Conservation (phyloP, 169 alveolate species). For the Babesia bigemina region DNA sequence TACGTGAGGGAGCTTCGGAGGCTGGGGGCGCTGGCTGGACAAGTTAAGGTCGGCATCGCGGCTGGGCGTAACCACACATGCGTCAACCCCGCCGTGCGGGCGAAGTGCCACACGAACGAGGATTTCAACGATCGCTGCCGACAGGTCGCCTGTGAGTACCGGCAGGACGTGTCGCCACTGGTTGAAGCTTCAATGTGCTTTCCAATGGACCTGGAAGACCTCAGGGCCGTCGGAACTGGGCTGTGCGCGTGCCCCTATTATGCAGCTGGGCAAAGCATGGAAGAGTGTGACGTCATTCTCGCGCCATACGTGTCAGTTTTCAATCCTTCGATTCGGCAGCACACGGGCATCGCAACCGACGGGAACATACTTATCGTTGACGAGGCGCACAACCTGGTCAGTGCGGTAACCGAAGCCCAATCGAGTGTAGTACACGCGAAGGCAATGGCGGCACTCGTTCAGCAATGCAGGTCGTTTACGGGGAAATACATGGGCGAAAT, state of each 20-base stretch:
- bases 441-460: slow-evolving; percentile 30
- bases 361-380: slow-evolving; percentile 88
- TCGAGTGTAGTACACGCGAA: slow-evolving; percentile 24
- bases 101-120: slow-evolving; percentile 71
- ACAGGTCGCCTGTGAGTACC: slow-evolving; percentile 72
- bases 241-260: slow-evolving; percentile 89
- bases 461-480: slow-evolving; percentile 15
- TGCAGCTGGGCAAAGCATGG: slow-evolving; percentile 76
- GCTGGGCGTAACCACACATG: slow-evolving; percentile 85
- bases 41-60: slow-evolving; percentile 78
- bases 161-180: slow-evolving; percentile 70
- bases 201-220: slow-evolving; percentile 86
- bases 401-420: slow-evolving; percentile 61
- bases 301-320: slow-evolving; percentile 90
- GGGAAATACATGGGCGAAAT: slow-evolving; percentile 18
- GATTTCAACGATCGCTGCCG: slow-evolving; percentile 79
- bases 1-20: slow-evolving; percentile 86
- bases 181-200: slow-evolving; percentile 71
- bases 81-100: slow-evolving; percentile 75
- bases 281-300: slow-evolving; percentile 84
- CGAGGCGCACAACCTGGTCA: slow-evolving; percentile 92
- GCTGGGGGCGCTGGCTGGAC: slow-evolving; percentile 70
- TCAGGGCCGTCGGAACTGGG: slow-evolving; percentile 61
- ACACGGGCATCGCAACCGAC: slow-evolving; percentile 75
- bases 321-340: slow-evolving; percentile 79